phyloP scores from a whole-genome alignment of 2,329 filamentous ascomycete species.

The Aureobasidium lini region DNA sequence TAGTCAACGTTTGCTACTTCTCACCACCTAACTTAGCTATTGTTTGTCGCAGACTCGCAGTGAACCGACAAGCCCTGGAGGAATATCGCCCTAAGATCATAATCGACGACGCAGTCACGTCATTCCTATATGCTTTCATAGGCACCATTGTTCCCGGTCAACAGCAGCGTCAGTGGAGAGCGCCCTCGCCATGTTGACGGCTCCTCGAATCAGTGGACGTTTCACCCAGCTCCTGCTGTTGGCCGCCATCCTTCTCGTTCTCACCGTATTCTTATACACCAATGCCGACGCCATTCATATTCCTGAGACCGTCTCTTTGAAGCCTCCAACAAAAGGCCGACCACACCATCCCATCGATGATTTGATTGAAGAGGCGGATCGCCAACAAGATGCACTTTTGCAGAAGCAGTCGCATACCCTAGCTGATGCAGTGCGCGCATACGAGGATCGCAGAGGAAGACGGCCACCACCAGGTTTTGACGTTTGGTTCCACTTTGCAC shows the following conservation, averaged over 20 bases:
- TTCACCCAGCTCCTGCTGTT: constrained; percentile 10
- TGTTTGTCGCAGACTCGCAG: not conserved
- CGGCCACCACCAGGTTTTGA: constrained; percentile 46
- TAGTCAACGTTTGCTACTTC: not conserved
- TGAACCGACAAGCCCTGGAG: not conserved
- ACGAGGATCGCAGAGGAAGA: constrained; percentile 37
- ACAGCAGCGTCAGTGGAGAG: not conserved
- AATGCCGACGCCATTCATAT: not conserved
- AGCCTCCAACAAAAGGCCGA: not conserved
- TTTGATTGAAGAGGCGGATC: constrained; percentile 30
- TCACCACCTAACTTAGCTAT: not conserved
- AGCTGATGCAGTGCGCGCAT: constrained; percentile 33
- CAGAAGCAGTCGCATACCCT: constrained; percentile 32
- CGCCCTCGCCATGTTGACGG: constrained; percentile 2
- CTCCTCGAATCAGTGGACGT: constrained; percentile 8
- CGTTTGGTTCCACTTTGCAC: constrained; percentile 40
- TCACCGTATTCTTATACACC: constrained; percentile 2
- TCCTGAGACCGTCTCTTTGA: not conserved
- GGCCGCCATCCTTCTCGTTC: not conserved
- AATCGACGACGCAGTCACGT: not conserved
- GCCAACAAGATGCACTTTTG: constrained; percentile 25
- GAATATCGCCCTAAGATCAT: not conserved
- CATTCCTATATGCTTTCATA: not conserved
- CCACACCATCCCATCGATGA: constrained; percentile 32
- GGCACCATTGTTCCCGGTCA: not conserved